These are phyloP conservation scores for Pilatotrama ljubarskyi DNA, from an alignment of 768 basidiomycete genomes.

Conservation along the genomic window DNA sequence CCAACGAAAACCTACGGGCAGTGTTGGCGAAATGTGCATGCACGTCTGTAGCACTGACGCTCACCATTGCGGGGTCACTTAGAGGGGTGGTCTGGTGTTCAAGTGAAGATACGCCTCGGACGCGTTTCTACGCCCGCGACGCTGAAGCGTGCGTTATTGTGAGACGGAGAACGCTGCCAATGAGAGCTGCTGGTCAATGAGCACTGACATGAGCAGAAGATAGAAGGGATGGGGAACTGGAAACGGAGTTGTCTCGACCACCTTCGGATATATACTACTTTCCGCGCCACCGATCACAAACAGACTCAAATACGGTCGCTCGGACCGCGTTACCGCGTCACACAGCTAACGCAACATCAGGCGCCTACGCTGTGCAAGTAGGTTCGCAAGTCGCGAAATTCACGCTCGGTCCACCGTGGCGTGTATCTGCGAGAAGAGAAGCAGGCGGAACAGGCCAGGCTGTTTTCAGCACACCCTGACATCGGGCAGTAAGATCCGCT, in stretches of 20 bases:
- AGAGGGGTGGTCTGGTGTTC: conserved; percentile 10
- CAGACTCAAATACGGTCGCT: not conserved
- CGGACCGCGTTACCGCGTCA: conserved; percentile 19
- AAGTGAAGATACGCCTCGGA: conserved; percentile 29
- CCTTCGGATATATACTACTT: not conserved
- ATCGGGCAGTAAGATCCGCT: conserved; percentile 5
- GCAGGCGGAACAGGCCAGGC: not conserved
- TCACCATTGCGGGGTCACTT: conserved; percentile 46
- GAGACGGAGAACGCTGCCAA: conserved; percentile 27
- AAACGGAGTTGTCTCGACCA: not conserved
- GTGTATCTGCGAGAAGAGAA: conserved; percentile 6
- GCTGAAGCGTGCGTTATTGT: conserved; percentile 54
- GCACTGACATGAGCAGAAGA: conserved; percentile 22
- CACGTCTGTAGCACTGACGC: conserved; percentile 10
- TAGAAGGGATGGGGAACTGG: conserved; percentile 9
- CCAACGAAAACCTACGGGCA: conserved; percentile 60
- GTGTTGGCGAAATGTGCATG: not conserved
- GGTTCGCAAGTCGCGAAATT: conserved; percentile 23
- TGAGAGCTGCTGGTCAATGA: conserved; percentile 16
- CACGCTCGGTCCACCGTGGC: conserved; percentile 14
- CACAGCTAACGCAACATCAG: not conserved
- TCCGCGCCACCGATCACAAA: conserved; percentile 16
- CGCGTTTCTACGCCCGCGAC: conserved; percentile 57
- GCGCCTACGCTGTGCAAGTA: conserved; percentile 12
- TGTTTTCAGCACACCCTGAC: not conserved